A percentile compares a stretch with the other conserved stretches of the same genome.
These are phyloP conservation scores for Lenwebbia sp. DNA, from an alignment of 345 rosid genomes.

Conservation along the genomic window DNA sequence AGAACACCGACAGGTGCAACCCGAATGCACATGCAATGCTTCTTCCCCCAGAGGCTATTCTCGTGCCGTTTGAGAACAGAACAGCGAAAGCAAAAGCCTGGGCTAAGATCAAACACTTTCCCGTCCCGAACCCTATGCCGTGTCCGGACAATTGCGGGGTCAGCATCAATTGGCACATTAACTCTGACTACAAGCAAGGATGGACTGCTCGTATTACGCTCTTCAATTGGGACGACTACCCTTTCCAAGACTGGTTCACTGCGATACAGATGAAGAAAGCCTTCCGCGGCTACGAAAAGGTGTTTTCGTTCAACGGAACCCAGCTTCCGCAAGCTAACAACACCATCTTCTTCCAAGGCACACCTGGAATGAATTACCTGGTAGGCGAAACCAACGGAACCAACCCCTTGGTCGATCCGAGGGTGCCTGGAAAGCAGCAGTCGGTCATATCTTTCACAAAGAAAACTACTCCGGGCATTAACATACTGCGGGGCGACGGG, in stretches of 20 bases:
- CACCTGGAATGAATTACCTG: conserved; percentile 57
- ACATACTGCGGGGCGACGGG: conserved; percentile 54
- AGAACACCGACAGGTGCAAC: conserved; percentile 34
- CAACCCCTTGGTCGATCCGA: conserved; percentile 24
- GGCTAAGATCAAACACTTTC: conserved; percentile 44
- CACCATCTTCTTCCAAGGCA: conserved; percentile 65
- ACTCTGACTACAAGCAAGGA: conserved; percentile 51
- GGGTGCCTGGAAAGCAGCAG: conserved; percentile 85
- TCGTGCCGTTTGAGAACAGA: conserved; percentile 67
- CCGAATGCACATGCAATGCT: conserved; percentile 39
- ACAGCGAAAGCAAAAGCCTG: conserved; percentile 65
- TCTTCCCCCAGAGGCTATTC: conserved; percentile 68
- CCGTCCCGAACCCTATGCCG: conserved; percentile 50
- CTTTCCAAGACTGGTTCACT: conserved; percentile 66
- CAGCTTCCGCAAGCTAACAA: conserved; percentile 26
- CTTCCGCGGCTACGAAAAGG: conserved; percentile 48
- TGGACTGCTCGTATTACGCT: conserved; percentile 82
- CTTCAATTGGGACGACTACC: conserved; percentile 59
- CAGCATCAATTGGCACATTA: conserved; percentile 85
- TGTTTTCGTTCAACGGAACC: conserved; percentile 81
- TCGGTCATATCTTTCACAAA: conserved; percentile 74
- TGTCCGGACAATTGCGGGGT: conserved; percentile 97
- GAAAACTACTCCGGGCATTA: conserved; percentile 28
- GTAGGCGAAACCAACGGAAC: conserved; percentile 52
- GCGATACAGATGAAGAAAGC: conserved; percentile 61